Base-by-base conservation (phyloP, 2,329 filamentous ascomycete species). In the Plenodomus tracheiphilus region DNA sequence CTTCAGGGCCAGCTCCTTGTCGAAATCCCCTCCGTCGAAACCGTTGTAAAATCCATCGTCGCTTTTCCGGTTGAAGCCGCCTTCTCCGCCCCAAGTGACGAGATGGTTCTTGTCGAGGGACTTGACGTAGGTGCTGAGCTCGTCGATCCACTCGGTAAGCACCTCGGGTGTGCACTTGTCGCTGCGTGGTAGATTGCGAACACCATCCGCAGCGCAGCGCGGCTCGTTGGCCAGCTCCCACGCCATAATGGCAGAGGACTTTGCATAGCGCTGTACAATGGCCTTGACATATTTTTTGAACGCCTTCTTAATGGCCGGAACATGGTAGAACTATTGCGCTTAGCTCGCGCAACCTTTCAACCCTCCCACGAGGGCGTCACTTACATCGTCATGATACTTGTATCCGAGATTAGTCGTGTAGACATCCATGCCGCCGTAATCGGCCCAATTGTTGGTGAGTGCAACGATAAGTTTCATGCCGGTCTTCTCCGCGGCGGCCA, bases 391-490 rank as follows among this genome's bases (percentile, higher is more conserved):
- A 49, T 81, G 79, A 39, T 80, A 81, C 19, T 69, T 67, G 1
- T 77, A 77, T 0, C 80, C 79, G 0, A 81, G 73, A 48, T 83
- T 81, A n/a, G 78, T 73, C 0, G 80, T 83, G 52, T 82, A 84
- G 0, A 82, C 77, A 28, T 82, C 80, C 79, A 82, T 82, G n/a
- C 81, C 81, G 16, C 81, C 80, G 43, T 83, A 83, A 46, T 83
- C 80, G 5, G 79, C 80, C 81, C 81, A 84, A 43, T 82, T 82
- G 68, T 83, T 84, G 0, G 79, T 82, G 48, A 84, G 60, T 0
- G 80, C 74, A 11, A 84, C 68, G 25, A 84, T 71, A 2, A 84
- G 71, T 69, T 83, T 83, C 52, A 81, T 76, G 39, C 75, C 76
- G 1, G 72, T 70, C 32, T 77, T 77, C 30, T 75, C 71, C 0